phyloP scores from a whole-genome alignment of 257 asterid genomes.

The Lithospermum erythrorhizon region DNA sequence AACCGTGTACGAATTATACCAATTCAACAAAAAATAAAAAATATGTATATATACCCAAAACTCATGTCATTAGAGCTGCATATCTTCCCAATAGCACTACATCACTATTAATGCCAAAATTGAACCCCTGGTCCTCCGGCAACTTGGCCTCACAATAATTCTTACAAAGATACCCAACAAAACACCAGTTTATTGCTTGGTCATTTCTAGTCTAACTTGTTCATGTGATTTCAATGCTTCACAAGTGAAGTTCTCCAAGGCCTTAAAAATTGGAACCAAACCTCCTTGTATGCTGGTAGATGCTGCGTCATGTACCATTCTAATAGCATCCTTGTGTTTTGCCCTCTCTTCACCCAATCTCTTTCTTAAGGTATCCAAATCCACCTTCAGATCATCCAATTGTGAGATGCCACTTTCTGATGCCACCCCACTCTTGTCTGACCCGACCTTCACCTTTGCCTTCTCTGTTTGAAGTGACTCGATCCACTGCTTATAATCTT shows the following conservation, averaged over 20 bases:
- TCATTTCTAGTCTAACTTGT: conserved; percentile 50
- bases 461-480: conserved; percentile 23
- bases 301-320: conserved; percentile 76
- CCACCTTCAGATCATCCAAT: conserved; percentile 67
- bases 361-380: conserved; percentile 62
- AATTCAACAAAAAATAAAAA: no score
- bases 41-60: no score
- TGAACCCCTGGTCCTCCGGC: no score
- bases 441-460: conserved; percentile 24
- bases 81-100: no score
- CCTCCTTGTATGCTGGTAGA: conserved; percentile 85
- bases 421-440: conserved; percentile 26
- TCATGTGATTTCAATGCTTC: conserved; percentile 73
- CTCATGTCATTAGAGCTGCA: no score
- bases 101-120: no score
- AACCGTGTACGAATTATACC: no score
- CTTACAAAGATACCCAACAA: no score
- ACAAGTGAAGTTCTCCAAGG: conserved; percentile 66
- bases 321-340: conserved; percentile 74
- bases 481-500: conserved; percentile 49
- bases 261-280: conserved; percentile 81
- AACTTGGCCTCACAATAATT: no score
- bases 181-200: no score
- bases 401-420: conserved; percentile 54
- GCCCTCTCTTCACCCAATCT: conserved; percentile 58